phyloP scores from a whole-genome alignment of 2,329 filamentous ascomycete species.

The Paradendryphiella salina region DNA sequence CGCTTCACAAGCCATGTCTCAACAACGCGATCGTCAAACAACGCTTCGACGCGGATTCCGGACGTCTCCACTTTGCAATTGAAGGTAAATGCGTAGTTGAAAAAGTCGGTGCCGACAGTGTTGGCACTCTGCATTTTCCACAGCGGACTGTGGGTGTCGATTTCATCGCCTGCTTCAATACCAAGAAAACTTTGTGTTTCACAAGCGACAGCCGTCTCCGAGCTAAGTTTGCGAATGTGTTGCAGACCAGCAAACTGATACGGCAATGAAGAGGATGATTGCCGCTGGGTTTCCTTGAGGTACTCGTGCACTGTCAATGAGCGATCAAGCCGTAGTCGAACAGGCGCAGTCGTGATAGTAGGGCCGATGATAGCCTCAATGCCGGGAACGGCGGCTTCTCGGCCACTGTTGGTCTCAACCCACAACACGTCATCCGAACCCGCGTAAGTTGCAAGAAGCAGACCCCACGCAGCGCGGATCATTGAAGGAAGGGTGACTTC shows the following conservation, averaged over 20 bases:
- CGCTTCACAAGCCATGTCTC: conserved; percentile 34
- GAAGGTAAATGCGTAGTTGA: conserved; percentile 44
- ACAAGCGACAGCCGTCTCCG: conserved; percentile 50
- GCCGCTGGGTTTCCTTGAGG: conserved; percentile 34
- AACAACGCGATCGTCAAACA: conserved; percentile 38
- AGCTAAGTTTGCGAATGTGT: conserved; percentile 47
- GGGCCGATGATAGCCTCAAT: conserved; percentile 49
- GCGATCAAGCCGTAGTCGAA: conserved; percentile 48
- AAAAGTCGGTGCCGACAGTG: conserved; percentile 42
- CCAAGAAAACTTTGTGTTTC: conserved; percentile 54
- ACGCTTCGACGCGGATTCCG: conserved; percentile 33
- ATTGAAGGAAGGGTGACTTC: conserved; percentile 44
- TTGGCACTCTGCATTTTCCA: conserved; percentile 42
- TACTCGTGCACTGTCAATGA: conserved; percentile 30
- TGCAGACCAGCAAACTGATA: conserved; percentile 52
- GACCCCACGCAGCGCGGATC: conserved; percentile 52
- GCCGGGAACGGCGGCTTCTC: conserved; percentile 41
- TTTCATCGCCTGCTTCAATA: conserved; percentile 43
- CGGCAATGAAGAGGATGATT: conserved; percentile 33
- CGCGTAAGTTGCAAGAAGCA: conserved; percentile 53
- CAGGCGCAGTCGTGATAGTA: conserved; percentile 49
- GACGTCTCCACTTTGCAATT: conserved; percentile 32
- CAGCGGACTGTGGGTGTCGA: conserved; percentile 33
- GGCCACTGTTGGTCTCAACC: conserved; percentile 48
- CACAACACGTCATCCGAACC: conserved; percentile 54